Percentiles rank a stretch among this genome's conserved stretches.
Evolutionary conservation across 192 early-diverging fungal genomes (phyloP).

Genomic region (Rhizophagus clarus): DNA sequence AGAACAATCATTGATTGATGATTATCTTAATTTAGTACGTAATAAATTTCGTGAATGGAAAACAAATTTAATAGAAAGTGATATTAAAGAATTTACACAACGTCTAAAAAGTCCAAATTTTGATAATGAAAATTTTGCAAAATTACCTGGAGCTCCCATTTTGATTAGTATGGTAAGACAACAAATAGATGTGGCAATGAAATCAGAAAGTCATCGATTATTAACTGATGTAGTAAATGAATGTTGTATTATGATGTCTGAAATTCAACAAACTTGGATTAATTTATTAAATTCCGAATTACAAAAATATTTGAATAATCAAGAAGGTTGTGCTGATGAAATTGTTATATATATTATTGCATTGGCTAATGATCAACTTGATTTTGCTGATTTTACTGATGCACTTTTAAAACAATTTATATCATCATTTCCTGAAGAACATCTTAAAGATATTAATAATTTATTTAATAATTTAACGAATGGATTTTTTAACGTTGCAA

Average conservation of each 20-base stretch:
- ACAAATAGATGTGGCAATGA: constrained; percentile 88
- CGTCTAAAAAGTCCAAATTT: constrained; percentile 74
- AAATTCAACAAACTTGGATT: constrained; percentile 82
- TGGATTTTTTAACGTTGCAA: constrained; percentile 89
- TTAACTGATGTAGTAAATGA: constrained; percentile 81
- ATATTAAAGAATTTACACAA: constrained; percentile 77
- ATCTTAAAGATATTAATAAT: constrained; percentile 58
- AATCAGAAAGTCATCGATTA: constrained; percentile 79
- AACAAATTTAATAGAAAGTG: constrained; percentile 81
- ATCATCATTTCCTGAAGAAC: constrained; percentile 53
- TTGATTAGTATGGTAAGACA: constrained; percentile 98
- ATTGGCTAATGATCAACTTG: constrained; percentile 93
- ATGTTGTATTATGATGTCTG: constrained; percentile 81
- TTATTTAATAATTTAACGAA: constrained; percentile 75
- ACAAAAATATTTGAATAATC: constrained; percentile 74
- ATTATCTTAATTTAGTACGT: constrained; percentile 87
- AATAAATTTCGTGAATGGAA: constrained; percentile 91
- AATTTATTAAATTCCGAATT: constrained; percentile 76
- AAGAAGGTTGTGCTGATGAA: constrained; percentile 72
- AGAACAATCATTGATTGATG: constrained; percentile 85
- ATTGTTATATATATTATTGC: constrained; percentile 95
- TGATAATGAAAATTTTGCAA: constrained; percentile 77
- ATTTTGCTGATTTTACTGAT: constrained; percentile 88
- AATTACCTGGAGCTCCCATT: constrained; percentile 78
- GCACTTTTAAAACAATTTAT: constrained; percentile 61